Evolutionary conservation across 1,139 yeast species (phyloP), one percentile per base, ranked within the genome.

Genomic region (Pneumocystis wakefieldiae): DNA sequence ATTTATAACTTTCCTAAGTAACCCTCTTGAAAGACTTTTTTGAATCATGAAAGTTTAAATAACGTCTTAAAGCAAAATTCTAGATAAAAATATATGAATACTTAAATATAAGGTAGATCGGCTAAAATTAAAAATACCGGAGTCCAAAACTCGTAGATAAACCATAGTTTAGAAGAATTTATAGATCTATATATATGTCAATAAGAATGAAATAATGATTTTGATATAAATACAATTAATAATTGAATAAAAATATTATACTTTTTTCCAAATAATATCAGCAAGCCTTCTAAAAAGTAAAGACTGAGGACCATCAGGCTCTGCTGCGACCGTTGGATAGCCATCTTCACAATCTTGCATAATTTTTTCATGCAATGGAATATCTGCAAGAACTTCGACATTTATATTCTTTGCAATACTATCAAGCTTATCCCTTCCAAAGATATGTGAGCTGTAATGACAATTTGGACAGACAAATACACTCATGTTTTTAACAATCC

Each of bases 401-500:
- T 78, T 77, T 61, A 79, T 76, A 59, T 76, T 77, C 59, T 76
- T 71, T 0, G 92, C 90, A 68, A 83, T 86, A 63, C 76, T 75
- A 3, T 74, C 69, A 0, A 85, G 88, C 1, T 90, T 91, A 41
- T 82, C 85, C 14, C 77, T 73, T 0, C 92, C 95, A 74, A 88
- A 88, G 1, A 88, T 80, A 69, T 86, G 94, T 3, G 87, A 78
- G 67, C 84, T 84, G 68, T 86, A 91, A 62, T 77, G 73, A 70
- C 95, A 87, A 67, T 85, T 82, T 1, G 95, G 90, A 71, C 96
- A 88, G 1, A 82, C 71, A 70, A 78, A 87, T 68, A 81, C 80
- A 68, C 94, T 85, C 96, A 88, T 88, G 70, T 88, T 88, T 71
- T 88, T 89, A 0, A 89, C 90, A 69, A 88, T 72, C 0, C 96